Conservation (phyloP, 345 rosid species). For the Aegle marmelos region DNA sequence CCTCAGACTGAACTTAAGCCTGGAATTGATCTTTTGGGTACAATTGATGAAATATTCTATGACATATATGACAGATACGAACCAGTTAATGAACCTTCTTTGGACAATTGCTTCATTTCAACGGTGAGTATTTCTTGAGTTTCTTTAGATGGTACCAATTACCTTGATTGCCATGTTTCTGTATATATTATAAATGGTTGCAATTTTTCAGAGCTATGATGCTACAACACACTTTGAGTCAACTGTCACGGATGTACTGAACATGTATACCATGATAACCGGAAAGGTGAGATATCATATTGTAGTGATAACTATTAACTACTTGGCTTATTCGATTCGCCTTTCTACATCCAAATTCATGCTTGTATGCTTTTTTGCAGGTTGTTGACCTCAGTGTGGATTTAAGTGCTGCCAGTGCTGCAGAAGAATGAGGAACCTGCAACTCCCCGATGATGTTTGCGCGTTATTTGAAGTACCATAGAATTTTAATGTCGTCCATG, state of each 20-base stretch:
- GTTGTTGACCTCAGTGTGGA: slow-evolving; percentile 84
- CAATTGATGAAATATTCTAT: slow-evolving; percentile 84
- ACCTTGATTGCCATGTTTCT: not conserved
- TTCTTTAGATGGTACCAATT: not conserved
- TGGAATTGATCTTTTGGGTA: slow-evolving; percentile 80
- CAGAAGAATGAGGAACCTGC: slow-evolving; percentile 58
- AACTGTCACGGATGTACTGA: slow-evolving; percentile 79
- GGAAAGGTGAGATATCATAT: slow-evolving; percentile 66
- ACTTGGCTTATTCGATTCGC: not conserved
- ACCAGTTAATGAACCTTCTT: slow-evolving; percentile 74
- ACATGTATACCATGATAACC: slow-evolving; percentile 90
- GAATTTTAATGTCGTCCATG: not conserved
- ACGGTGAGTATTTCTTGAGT: slow-evolving; percentile 43
- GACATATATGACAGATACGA: slow-evolving; percentile 75
- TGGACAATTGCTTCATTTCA: slow-evolving; percentile 92
- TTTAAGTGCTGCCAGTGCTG: slow-evolving; percentile 87
- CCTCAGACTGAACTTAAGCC: slow-evolving; percentile 77
- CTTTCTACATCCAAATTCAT: not conserved
- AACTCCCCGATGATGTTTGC: not conserved
- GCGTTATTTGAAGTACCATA: not conserved
- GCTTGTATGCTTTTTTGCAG: slow-evolving; percentile 31
- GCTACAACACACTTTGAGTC: slow-evolving; percentile 96
- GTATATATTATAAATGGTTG: not conserved
- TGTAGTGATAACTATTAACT: not conserved
- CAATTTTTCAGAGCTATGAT: slow-evolving; percentile 80